A percentile compares a stretch with the other conserved stretches of the same genome.
Evolutionary conservation across 805 yeast species (phyloP).

Genomic region (Cyberlindnera xylosilytica): DNA sequence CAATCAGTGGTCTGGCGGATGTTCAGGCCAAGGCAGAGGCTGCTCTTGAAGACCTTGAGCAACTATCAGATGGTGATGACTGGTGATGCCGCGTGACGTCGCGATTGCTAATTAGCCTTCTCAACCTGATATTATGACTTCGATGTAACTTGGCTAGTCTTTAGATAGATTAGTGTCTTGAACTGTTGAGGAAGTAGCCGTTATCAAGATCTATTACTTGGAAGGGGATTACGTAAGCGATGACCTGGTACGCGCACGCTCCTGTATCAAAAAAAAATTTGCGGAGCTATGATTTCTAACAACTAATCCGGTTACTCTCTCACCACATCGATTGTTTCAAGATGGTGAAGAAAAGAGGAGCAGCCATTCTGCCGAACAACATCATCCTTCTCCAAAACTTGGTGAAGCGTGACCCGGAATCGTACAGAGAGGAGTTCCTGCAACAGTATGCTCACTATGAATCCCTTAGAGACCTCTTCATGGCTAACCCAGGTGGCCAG

Average conservation of each 20-base stretch:
- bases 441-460: slow-evolving; percentile 93
- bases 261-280: neutral
- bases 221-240: slow-evolving; percentile 22
- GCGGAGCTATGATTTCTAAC: no score
- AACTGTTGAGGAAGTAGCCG: no score
- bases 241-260: slow-evolving; percentile 16
- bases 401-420: slow-evolving; percentile 90
- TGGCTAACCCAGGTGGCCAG: slow-evolving; percentile 58
- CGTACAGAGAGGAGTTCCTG: slow-evolving; percentile 89
- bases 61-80: slow-evolving; percentile 23
- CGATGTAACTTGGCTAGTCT: no score
- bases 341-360: slow-evolving; percentile 88
- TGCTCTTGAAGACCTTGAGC: slow-evolving; percentile 26
- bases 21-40: slow-evolving; percentile 70
- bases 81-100: no score
- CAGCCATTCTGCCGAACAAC: slow-evolving; percentile 90
- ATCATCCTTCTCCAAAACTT: slow-evolving; percentile 88
- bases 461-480: slow-evolving; percentile 82
- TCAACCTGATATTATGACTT: no score
- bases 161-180: no score
- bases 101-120: no score
- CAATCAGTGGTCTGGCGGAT: slow-evolving; percentile 71
- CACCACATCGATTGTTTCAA: no score
- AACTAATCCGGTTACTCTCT: no score
- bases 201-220: no score